A percentile compares a stretch with the other conserved stretches of the same genome.
These are phyloP conservation scores for Epichloe sylvatica DNA, from an alignment of 2,329 filamentous ascomycete species.

Conservation along the genomic window DNA sequence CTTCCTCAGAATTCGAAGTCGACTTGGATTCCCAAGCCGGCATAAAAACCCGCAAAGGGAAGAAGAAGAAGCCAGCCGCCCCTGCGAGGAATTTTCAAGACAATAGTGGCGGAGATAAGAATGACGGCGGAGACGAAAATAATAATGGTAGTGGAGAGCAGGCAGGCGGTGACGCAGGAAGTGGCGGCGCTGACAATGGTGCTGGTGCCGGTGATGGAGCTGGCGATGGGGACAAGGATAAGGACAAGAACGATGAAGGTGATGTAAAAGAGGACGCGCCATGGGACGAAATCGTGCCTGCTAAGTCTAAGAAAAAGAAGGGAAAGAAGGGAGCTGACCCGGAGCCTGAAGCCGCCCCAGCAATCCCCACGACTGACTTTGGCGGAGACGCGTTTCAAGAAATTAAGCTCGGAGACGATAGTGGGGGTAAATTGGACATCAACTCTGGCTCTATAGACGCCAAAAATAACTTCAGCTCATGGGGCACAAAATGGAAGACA, in stretches of 20 bases:
- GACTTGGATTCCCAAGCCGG: constrained; percentile 11
- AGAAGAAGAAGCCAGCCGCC: constrained; percentile 10
- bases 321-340: constrained; percentile 14
- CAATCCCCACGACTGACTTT: constrained; percentile 22
- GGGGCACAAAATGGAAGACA: constrained; percentile 47
- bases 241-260: constrained; percentile 21
- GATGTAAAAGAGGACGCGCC: constrained; percentile 25
- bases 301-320: constrained; percentile 29
- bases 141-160: constrained; percentile 6
- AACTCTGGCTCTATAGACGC: constrained; percentile 35
- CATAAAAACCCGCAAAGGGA: constrained; percentile 7
- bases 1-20: constrained; percentile 10
- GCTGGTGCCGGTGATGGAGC: constrained; percentile 1
- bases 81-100: constrained; percentile 6
- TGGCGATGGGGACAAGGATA: constrained; percentile 5
- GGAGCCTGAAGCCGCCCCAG: constrained; percentile 16
- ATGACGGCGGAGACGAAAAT: constrained; percentile 1
- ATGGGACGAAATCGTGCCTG: constrained; percentile 15
- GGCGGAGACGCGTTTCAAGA: constrained; percentile 47
- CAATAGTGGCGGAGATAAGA: constrained; percentile 3
- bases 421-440: constrained; percentile 41
- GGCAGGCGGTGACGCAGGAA: not conserved
- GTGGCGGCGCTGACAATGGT: constrained; percentile 1
- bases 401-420: constrained; percentile 49
- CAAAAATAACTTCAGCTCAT: constrained; percentile 38